A percentile compares a stretch with the other conserved stretches of the same genome.
These are phyloP conservation scores for Catunica adiposa DNA, from an alignment of 2,329 filamentous ascomycete genomes.

Conservation along the genomic window DNA sequence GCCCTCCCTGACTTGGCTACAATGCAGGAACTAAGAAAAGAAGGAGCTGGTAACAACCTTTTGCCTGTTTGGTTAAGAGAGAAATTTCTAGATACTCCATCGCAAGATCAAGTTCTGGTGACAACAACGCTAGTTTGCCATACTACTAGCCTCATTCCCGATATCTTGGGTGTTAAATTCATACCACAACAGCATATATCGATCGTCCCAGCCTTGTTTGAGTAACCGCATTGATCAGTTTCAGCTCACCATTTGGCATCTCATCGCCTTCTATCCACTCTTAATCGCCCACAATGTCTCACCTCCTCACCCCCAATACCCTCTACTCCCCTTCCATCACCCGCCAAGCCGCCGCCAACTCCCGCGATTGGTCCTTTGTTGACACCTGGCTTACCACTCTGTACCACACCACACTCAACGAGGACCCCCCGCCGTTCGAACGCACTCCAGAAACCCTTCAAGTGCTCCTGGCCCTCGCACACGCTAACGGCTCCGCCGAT, in stretches of 20 bases:
- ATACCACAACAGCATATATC: too few relatives aligned
- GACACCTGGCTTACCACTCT: conserved; percentile 66
- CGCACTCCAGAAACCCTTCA: conserved; percentile 71
- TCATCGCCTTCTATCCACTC: neutral
- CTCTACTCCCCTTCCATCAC: conserved; percentile 53
- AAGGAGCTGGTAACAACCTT: too few relatives aligned
- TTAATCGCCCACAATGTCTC: conserved; percentile 24
- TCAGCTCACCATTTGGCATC: neutral
- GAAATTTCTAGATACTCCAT: too few relatives aligned
- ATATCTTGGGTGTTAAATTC: too few relatives aligned
- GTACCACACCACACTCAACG: conserved; percentile 31
- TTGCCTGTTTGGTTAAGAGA: too few relatives aligned
- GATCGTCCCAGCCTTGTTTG: neutral
- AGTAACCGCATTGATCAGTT: neutral
- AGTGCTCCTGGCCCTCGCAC: conserved; percentile 54
- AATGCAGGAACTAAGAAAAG: too few relatives aligned
- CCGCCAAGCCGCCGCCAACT: conserved; percentile 61
- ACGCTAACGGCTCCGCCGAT: conserved; percentile 61
- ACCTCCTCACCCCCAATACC: conserved; percentile 27
- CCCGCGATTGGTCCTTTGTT: conserved; percentile 82
- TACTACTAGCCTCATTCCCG: too few relatives aligned
- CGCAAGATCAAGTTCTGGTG: too few relatives aligned
- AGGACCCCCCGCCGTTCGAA: conserved; percentile 58
- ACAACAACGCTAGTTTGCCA: too few relatives aligned
- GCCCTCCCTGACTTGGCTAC: too few relatives aligned